Evolutionary conservation across 23 red algal genomes (phyloP).

Genomic region (Gracilaria vermiculophylla): DNA sequence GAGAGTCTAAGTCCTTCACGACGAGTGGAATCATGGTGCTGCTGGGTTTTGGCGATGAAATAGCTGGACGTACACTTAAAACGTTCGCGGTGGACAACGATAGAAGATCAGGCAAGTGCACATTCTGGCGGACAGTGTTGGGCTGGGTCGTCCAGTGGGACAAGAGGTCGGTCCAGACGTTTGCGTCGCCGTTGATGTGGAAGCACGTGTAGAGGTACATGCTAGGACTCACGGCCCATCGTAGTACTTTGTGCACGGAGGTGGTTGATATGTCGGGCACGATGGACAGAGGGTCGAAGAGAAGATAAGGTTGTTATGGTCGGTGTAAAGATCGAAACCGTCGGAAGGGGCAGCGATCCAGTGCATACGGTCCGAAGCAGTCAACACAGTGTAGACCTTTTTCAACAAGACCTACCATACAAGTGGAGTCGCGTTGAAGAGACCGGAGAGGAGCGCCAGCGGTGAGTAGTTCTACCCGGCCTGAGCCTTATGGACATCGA

Average conservation of each 20-base stretch:
- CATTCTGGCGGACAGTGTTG: neutral
- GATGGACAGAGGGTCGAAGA: conserved; percentile 48
- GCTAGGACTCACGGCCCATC: conserved; percentile 14
- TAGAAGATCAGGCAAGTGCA: conserved; percentile 4
- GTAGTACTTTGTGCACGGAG: conserved; percentile 28
- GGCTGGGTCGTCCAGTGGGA: neutral
- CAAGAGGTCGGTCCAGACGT: conserved; percentile 39
- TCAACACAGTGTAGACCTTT: conserved; percentile 9
- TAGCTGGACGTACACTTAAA: neutral
- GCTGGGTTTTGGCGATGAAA: neutral
- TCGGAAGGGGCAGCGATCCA: conserved; percentile 7
- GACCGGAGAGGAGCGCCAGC: neutral
- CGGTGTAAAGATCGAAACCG: conserved; percentile 18
- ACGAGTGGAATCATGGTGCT: neutral
- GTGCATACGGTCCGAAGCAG: conserved; percentile 26
- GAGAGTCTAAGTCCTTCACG: neutral
- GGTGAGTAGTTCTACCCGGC: neutral
- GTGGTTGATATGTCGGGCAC: conserved; percentile 31
- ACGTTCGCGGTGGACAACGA: neutral
- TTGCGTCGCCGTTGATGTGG: conserved; percentile 56
- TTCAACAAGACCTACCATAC: conserved; percentile 34
- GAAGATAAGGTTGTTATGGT: conserved; percentile 60
- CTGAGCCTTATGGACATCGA: neutral
- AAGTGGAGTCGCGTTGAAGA: conserved; percentile 45
- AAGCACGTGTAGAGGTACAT: conserved; percentile 45